These are phyloP conservation scores for Coniophora puteana DNA, from an alignment of 1,284 basidiomycete genomes.

Conservation along the genomic window DNA sequence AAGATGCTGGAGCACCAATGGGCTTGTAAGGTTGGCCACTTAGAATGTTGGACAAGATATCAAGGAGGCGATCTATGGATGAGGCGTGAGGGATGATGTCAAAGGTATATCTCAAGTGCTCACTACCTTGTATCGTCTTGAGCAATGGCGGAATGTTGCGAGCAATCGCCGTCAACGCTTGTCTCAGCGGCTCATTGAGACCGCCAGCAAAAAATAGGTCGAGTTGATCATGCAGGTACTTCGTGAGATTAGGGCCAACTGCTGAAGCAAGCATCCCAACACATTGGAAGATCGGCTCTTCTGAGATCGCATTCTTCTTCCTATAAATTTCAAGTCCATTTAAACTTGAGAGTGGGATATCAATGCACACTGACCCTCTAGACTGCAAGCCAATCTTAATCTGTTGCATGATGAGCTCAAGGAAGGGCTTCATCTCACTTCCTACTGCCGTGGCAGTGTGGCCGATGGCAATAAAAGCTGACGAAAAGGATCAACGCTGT, in stretches of 20 bases:
- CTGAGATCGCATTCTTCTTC: slow-evolving; percentile 90
- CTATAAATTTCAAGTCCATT: slow-evolving; percentile 35
- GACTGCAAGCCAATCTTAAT: slow-evolving; percentile 88
- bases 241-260: slow-evolving; percentile 94
- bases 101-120: background rate
- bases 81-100: slow-evolving; percentile 8
- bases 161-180: slow-evolving; percentile 86
- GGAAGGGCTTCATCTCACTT: slow-evolving; percentile 93
- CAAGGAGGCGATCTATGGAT: slow-evolving; percentile 75
- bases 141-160: slow-evolving; percentile 88
- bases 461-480: slow-evolving; percentile 95
- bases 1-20: slow-evolving; percentile 70
- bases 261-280: slow-evolving; percentile 94
- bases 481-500: slow-evolving; percentile 9
- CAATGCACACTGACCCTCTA: slow-evolving; percentile 74
- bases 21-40: slow-evolving; percentile 84
- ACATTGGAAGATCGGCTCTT: slow-evolving; percentile 97
- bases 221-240: slow-evolving; percentile 93
- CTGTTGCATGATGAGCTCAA: slow-evolving; percentile 88
- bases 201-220: slow-evolving; percentile 97
- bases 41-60: slow-evolving; percentile 77
- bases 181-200: slow-evolving; percentile 84
- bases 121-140: slow-evolving; percentile 85
- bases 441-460: slow-evolving; percentile 91
- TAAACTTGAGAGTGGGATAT: slow-evolving; percentile 4